Evolutionary conservation across 2,329 filamentous ascomycete species (phyloP).

Genomic region (Metarhizium anisopliae): DNA sequence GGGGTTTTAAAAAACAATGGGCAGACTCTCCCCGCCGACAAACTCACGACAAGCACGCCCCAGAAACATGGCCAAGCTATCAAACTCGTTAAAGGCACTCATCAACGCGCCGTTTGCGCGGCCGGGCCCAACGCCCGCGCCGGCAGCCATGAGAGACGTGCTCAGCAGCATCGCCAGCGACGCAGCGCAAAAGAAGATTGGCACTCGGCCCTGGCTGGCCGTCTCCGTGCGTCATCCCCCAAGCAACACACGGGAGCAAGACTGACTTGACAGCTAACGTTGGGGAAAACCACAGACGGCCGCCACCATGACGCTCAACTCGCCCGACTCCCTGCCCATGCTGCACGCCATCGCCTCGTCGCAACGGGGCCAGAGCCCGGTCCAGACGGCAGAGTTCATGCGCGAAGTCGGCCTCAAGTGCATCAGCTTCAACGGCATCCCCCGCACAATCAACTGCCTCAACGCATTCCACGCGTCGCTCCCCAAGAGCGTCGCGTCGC

Average conservation of each 20-base stretch:
- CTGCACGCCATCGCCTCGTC: slow-evolving; percentile 46
- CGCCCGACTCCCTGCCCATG: slow-evolving; percentile 61
- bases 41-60: background rate
- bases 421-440: slow-evolving; percentile 75
- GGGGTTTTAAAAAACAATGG: background rate
- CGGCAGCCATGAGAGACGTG: slow-evolving; percentile 52
- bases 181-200: slow-evolving; percentile 53
- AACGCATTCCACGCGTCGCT: slow-evolving; percentile 60
- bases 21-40: background rate
- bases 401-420: slow-evolving; percentile 69
- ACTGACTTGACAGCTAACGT: too few species aligned
- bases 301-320: slow-evolving; percentile 80
- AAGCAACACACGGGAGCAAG: too few species aligned
- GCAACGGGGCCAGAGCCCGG: slow-evolving; percentile 13
- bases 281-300: slow-evolving; percentile 46
- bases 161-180: slow-evolving; percentile 56
- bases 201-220: slow-evolving; percentile 55
- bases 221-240: slow-evolving; percentile 41
- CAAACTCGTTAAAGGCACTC: slow-evolving; percentile 60
- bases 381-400: slow-evolving; percentile 59
- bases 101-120: slow-evolving; percentile 62
- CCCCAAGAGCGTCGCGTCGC: slow-evolving; percentile 41
- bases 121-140: slow-evolving; percentile 56
- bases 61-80: slow-evolving; percentile 61
- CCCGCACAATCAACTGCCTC: slow-evolving; percentile 75